Evolutionary conservation across 345 rosid species (phyloP), one percentile per base, ranked within the genome.

Genomic region (Citrus sp.): DNA sequence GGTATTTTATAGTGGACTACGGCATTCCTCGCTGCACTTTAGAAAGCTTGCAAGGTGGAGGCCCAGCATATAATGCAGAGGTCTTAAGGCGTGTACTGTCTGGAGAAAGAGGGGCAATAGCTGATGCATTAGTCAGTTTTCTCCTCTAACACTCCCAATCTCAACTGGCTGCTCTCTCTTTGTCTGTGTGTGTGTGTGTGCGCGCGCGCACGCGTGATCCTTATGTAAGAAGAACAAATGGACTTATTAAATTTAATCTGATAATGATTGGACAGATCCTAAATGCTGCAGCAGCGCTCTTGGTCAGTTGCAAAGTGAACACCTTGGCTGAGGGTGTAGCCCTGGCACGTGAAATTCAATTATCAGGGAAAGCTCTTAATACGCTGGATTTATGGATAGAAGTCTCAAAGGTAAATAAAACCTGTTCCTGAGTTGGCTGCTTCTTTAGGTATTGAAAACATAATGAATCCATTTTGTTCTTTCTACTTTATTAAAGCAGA

Each of bases 271-370:
- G 30, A 70, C 89, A 97, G 99, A 89, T 94, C 82, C 87, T 97
- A n/a, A 94, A 93, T 80, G 94, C 99, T 79, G 99, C 97, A 22
- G 97, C 98, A 16, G 95, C 98, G 65, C 93, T 94, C 16, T 70
- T 91, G 70, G 98, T 97, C 13, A 80, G 92, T 69, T 87, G 90
- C 67, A 70, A 16, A 63, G 97, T 85, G 42, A 73, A 79, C n/a
- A 86, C 91, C 14, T 85, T 94, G 27, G 88, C 85, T 24, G 92
- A 92, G 78, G 98, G 98, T 75, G 92, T 97, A 14, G 72, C 69
- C 62, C 46, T 93, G 85, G 98, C 98, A 8, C 93, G 94, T 3
- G 93, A 90, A 82, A 89, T 85, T 19, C 99, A 92, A 42, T 79
- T 77, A 42, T 92, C 98, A 3, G 99, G 99, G 70, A 90, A 84